Base-by-base conservation (phyloP, 129 eudicot species). In the Kitagawia praeruptora region DNA sequence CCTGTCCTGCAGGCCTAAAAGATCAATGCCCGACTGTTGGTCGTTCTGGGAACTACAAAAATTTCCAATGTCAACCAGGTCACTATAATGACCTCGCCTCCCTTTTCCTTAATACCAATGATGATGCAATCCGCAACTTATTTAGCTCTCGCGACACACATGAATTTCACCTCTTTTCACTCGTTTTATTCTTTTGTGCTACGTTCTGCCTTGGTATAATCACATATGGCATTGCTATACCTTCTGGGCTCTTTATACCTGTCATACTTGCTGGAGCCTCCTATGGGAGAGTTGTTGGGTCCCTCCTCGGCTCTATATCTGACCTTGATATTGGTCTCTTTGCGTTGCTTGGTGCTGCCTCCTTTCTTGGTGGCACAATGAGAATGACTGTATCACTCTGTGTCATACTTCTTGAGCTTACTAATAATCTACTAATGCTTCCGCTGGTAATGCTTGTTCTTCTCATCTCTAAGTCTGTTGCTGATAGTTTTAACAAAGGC, bases 301-400 rank as follows among this genome's bases (percentile, higher is more conserved):
- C 77, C 74, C 85, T 92, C 51, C 81, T 92, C 14, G 88, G 82
- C 53, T 56, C 97, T 10, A 9, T 89, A 71, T 87, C 98, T 19
- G 79, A 82, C 80, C 98, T 96, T 34, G 89, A 90, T 53, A 83
- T 86, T 21, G 99, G 99, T 27, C 90, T 90, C 74, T 96, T 89
- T 78, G 89, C 97, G 11, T 89, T 96, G 47, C 97, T 96, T 4
- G 98, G 99, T 78, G 87, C 99, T 18, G 99, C 98, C 72, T 92
- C 99, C 2, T 92, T 96, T 66, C 93, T 96, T 25, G 99, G 99
- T 77, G 98, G 98, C 72, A 96, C 99, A 3, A 96, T 96, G 99
- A 87, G 99, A 74, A 96, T 96, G 99, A 96, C 98, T 0, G 99
- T 96, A 2, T 96, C 99, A 6, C 87, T 96, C 1, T 96, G 99